Base-by-base conservation (phyloP, 169 alveolate genomes). In the Babesia bovis region DNA sequence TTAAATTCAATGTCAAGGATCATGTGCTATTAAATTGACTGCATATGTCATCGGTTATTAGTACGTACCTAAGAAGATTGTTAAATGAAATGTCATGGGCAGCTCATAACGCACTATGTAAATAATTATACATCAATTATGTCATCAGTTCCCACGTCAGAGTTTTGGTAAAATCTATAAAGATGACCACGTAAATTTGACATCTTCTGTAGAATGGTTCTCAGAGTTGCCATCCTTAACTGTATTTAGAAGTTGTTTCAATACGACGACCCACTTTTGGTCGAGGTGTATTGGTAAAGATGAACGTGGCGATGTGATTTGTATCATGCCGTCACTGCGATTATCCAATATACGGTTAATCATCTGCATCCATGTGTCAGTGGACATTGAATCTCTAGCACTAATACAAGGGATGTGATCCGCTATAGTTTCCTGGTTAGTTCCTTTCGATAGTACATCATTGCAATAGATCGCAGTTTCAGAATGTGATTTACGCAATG, bases 121-220 rank as follows among this genome's bases (percentile, higher is more conserved):
- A n/a, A n/a, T n/a, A n/a, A n/a, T n/a, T n/a, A n/a, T n/a, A n/a
- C n/a, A n/a, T n/a, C n/a, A n/a, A n/a, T n/a, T n/a, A n/a, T n/a
- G n/a, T n/a, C n/a, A n/a, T n/a, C n/a, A n/a, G n/a, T n/a, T n/a
- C n/a, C n/a, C n/a, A n/a, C n/a, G n/a, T n/a, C n/a, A n/a, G n/a
- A n/a, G n/a, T n/a, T n/a, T n/a, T n/a, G n/a, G n/a, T n/a, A n/a
- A n/a, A n/a, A n/a, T n/a, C 45, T 25, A 50, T 7, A 50, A 19
- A 10, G 74, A 55, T 6, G 82, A 74, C 82, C 82, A 71, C 9
- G 58, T 71, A 30, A 71, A 71, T 61, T 32, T 71, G 21, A 71
- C 26, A 5, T 49, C 82, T 4, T 67, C 78, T n/a, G 28, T 28
- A 12, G 25, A 25, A 1, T 19, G 32, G 5, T 12, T n/a, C 25